Conservation (phyloP, 2,329 filamentous ascomycete genomes). For the Podosphaera leucotricha region DNA sequence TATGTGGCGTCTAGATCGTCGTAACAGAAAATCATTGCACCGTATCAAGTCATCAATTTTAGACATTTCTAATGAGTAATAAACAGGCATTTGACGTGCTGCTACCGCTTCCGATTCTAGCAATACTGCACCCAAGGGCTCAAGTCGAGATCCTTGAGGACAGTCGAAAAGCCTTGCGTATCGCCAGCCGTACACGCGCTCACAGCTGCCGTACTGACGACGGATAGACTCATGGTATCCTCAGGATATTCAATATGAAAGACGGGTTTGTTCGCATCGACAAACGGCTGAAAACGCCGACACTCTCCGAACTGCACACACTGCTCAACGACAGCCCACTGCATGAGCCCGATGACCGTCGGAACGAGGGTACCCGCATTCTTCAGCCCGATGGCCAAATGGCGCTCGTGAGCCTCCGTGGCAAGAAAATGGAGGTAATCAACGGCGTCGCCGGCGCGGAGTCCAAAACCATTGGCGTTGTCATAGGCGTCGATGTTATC, state of each 20-base stretch:
- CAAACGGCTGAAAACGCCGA: constrained; percentile 31
- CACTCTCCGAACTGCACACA: constrained; percentile 39
- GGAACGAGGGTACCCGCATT: constrained; percentile 39
- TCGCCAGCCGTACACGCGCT: constrained; percentile 1
- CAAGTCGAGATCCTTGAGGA: constrained; percentile 6
- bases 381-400: constrained; percentile 43
- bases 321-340: constrained; percentile 50
- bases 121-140: constrained; percentile 6
- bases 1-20: too few species aligned
- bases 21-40: too few species aligned
- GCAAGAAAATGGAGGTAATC: constrained; percentile 38
- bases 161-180: constrained; percentile 6
- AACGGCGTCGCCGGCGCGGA: constrained; percentile 32
- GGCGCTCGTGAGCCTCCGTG: constrained; percentile 25
- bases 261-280: constrained; percentile 38
- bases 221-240: constrained; percentile 1
- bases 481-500: constrained; percentile 48
- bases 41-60: too few species aligned
- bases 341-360: constrained; percentile 24
- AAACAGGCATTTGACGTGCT: background rate
- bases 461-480: constrained; percentile 36
- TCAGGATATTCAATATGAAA: constrained; percentile 52
- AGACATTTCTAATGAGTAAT: too few species aligned
- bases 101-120: background rate
- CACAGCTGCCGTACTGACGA: background rate